Evolutionary conservation across 106 monocot genomes (phyloP).

Genomic region (Ottelia alismoides): DNA sequence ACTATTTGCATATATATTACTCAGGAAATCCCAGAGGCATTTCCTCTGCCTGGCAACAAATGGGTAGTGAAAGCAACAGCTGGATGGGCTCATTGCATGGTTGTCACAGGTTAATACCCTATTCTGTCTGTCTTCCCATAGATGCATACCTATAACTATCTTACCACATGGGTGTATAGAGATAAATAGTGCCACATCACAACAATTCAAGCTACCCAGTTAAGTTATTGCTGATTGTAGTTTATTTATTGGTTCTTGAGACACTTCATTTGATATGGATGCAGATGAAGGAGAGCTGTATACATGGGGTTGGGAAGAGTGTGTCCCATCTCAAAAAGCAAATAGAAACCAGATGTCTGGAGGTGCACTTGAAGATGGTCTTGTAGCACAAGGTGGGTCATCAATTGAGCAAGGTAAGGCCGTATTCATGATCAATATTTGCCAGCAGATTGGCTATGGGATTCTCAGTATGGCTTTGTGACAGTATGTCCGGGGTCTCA

Average conservation of each 20-base stretch:
- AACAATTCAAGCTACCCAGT: no score
- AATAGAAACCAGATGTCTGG: slow-evolving; percentile 13
- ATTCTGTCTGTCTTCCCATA: no score
- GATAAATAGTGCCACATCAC: no score
- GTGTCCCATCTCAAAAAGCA: slow-evolving; percentile 57
- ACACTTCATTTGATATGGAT: no score
- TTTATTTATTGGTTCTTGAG: no score
- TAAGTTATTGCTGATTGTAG: no score
- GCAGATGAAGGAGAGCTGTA: slow-evolving; percentile 56
- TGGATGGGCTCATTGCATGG: slow-evolving; percentile 85
- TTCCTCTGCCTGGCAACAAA: slow-evolving; percentile 52
- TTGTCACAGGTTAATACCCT: slow-evolving; percentile 53
- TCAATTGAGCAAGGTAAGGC: slow-evolving; percentile 50
- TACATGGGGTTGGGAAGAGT: slow-evolving; percentile 91
- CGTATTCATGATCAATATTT: no score
- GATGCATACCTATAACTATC: no score
- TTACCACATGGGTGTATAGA: no score
- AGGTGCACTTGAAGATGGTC: slow-evolving; percentile 25
- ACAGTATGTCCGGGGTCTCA: slow-evolving; percentile 57
- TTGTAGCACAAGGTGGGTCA: slow-evolving; percentile 18
- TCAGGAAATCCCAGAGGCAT: slow-evolving; percentile 76
- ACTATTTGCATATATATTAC: no score
- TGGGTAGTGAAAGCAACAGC: slow-evolving; percentile 54
- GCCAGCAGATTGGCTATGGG: no score
- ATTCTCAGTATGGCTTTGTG: slow-evolving; percentile 3